Percentiles rank a stretch among this genome's conserved stretches.
Conservation (phyloP, 2,329 filamentous ascomycete species). For the Nemania abortiva region DNA sequence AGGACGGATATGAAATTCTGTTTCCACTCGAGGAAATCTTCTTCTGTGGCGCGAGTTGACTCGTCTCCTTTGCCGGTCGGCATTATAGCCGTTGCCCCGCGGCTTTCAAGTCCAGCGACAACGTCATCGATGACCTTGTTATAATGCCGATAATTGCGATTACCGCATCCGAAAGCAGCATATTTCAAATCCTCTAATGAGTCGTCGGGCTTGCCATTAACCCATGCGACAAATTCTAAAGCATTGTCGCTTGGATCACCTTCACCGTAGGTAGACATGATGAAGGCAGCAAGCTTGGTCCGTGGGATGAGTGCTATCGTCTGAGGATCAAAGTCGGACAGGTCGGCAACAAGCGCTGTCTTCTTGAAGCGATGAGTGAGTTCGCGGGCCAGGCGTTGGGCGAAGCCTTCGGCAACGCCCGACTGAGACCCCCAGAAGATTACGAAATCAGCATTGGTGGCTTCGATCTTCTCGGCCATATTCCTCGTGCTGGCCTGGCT, state of each 20-base stretch:
- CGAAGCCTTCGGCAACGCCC: background rate
- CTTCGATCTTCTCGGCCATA: slow-evolving; percentile 1
- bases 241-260: slow-evolving; percentile 11
- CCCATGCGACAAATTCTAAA: slow-evolving; percentile 15
- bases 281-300: slow-evolving; percentile 5
- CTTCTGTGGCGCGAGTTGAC: slow-evolving; percentile 3
- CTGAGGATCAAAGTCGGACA: background rate
- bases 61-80: slow-evolving; percentile 4
- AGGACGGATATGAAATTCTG: background rate
- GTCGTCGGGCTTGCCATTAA: background rate
- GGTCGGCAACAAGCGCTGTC: slow-evolving; percentile 2
- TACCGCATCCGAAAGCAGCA: slow-evolving; percentile 15
- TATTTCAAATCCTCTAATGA: slow-evolving; percentile 5
- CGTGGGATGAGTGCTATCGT: background rate
- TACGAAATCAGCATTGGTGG: background rate
- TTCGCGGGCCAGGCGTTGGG: background rate
- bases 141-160: slow-evolving; percentile 9
- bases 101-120: background rate
- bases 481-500: background rate
- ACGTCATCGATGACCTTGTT: slow-evolving; percentile 13
- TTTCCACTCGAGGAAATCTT: slow-evolving; percentile 8
- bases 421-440: slow-evolving; percentile 5
- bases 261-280: slow-evolving; percentile 12
- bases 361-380: background rate
- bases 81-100: slow-evolving; percentile 10